Evolutionary conservation across 2,329 filamentous ascomycete species (phyloP).

Genomic region (Exophiala aquamarina): DNA sequence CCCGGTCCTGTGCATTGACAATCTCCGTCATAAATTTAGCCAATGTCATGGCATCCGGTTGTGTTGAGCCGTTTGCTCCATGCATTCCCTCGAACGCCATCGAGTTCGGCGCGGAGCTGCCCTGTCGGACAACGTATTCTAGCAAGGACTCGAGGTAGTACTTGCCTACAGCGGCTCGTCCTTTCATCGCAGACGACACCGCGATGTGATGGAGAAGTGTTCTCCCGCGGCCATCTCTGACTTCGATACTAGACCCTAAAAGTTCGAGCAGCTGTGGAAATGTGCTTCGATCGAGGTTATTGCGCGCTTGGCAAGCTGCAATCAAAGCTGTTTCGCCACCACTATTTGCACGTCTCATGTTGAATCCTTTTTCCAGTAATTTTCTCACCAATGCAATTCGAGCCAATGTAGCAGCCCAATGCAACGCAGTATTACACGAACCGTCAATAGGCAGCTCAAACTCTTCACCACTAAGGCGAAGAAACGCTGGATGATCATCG

Average conservation of each 20-base stretch:
- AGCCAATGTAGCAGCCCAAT: constrained; percentile 93
- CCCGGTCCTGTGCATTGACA: constrained; percentile 91
- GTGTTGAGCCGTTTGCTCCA: constrained; percentile 31
- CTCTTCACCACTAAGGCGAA: constrained; percentile 73
- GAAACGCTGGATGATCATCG: constrained; percentile 73
- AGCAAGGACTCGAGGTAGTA: constrained; percentile 95
- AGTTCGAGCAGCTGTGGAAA: constrained; percentile 91
- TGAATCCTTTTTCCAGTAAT: constrained; percentile 80
- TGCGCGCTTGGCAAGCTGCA: constrained; percentile 88
- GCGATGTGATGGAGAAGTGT: constrained; percentile 97
- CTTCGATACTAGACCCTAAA: constrained; percentile 84
- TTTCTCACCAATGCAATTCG: constrained; percentile 79
- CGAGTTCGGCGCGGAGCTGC: constrained; percentile 52
- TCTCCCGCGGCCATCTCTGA: constrained; percentile 82
- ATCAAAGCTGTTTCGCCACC: constrained; percentile 91
- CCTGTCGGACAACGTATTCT: constrained; percentile 90
- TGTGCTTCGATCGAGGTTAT: constrained; percentile 85
- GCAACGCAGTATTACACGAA: constrained; percentile 80
- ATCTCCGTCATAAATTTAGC: constrained; percentile 96
- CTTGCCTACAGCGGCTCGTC: constrained; percentile 83
- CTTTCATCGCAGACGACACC: constrained; percentile 92
- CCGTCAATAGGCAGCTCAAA: constrained; percentile 90
- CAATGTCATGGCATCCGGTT: constrained; percentile 65
- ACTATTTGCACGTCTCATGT: constrained; percentile 81
- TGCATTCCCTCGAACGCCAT: constrained; percentile 43